These are phyloP conservation scores for Chenopodium suecicum DNA, from an alignment of 148 eudicot species.

Conservation along the genomic window DNA sequence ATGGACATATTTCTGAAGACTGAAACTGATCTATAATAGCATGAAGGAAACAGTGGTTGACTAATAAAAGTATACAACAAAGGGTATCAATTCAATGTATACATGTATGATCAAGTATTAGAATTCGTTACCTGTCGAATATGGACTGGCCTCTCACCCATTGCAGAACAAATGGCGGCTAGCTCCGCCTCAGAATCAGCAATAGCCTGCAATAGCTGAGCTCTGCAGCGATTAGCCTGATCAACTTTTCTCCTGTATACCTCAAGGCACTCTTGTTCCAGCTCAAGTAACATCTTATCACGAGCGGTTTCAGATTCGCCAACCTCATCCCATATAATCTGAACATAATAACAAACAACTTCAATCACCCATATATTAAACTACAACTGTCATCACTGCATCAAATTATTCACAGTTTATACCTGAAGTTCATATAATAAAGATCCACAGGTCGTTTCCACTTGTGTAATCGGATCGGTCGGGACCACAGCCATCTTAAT, in stretches of 20 bases:
- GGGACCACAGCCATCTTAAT: slow-evolving; percentile 29
- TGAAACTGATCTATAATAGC: neutral
- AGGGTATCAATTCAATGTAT: neutral
- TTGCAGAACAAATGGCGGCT: slow-evolving; percentile 52
- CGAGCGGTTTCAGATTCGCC: slow-evolving; percentile 53
- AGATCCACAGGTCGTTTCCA: slow-evolving; percentile 57
- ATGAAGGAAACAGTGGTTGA: neutral
- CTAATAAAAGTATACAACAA: neutral
- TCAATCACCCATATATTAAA: slow-evolving; percentile 1
- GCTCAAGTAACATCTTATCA: slow-evolving; percentile 57
- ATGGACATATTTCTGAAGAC: neutral
- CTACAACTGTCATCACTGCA: neutral
- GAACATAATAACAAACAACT: neutral
- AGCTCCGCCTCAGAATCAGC: slow-evolving; percentile 70
- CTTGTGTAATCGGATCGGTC: slow-evolving; percentile 40
- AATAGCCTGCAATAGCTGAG: slow-evolving; percentile 57
- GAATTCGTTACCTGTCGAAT: slow-evolving; percentile 43
- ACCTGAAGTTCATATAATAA: slow-evolving; percentile 52
- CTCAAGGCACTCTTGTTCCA: slow-evolving; percentile 62
- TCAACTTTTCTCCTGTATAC: slow-evolving; percentile 63
- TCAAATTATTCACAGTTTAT: neutral
- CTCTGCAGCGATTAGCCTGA: slow-evolving; percentile 57
- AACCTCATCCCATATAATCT: slow-evolving; percentile 72
- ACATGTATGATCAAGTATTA: neutral
- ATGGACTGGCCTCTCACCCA: slow-evolving; percentile 58